Evolutionary conservation across 1,284 basidiomycete genomes (phyloP), one percentile per base, ranked within the genome.

Genomic region (Abortiporus biennis): DNA sequence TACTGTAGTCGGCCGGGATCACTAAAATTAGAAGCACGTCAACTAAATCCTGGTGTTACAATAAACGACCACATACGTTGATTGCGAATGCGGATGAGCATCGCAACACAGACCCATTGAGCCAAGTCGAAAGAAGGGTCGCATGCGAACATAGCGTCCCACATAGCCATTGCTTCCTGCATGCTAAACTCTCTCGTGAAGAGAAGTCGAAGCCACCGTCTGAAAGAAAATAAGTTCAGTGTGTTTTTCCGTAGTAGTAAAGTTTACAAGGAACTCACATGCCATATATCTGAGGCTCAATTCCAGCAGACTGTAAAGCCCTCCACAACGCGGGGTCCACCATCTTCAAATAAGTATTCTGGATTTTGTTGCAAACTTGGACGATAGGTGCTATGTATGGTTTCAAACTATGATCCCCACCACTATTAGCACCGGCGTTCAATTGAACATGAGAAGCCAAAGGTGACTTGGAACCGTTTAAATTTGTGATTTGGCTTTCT

Each of bases 221-320:
- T 92, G 53, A 15, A 46, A 36, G n/a, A 42, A 35, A 6, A 11
- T 9, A 17, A 35, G 39, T 53, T 39, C 47, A 50, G 46, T 24
- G 46, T 38, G 30, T 31, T 38, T 46, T 40, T 36, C 25, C 19
- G 4, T 3, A 42, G 45, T 29, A 42, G 38, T n/a, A n/a, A n/a
- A n/a, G n/a, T n/a, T n/a, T n/a, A 3, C 30, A 40, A 42, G 34
- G 47, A 38, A 59, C 85, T 61, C 62, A 92, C 86, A 96, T 92
- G 44, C 90, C 91, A 66, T 92, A 97, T 36, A 96, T 86, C 60
- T 96, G 93, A 4, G 92, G 90, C 61, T 97, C 93, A 34, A 96
- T 84, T 2, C 85, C 86, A 25, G 81, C 75, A 23, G 71, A 74
- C 50, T 89, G 81, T 64, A 96, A 71, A 32, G 75, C 71, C 48